Evolutionary conservation across 2,329 filamentous ascomycete species (phyloP).

Genomic region (Arthrobotrys entomopaga): DNA sequence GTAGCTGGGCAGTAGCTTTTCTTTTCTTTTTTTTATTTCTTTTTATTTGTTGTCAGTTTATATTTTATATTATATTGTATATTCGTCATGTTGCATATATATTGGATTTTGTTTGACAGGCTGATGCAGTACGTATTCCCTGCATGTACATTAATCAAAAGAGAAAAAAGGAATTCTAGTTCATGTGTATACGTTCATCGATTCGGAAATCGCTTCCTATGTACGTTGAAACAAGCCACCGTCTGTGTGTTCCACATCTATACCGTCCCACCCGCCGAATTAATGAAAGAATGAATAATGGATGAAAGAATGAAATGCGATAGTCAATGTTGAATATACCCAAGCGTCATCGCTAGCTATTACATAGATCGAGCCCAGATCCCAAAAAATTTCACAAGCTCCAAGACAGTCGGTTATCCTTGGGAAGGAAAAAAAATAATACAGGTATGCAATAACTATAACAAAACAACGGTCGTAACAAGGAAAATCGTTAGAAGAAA

Average conservation of each 20-base stretch:
- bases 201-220: neutral
- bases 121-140: constrained; percentile 12
- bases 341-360: too few species aligned
- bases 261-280: neutral
- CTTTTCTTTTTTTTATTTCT: neutral
- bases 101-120: neutral
- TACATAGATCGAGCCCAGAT: too few species aligned
- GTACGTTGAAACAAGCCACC: neutral
- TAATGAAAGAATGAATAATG: too few species aligned
- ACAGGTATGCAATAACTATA: constrained; percentile 8
- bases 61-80: constrained; percentile 7
- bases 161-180: constrained; percentile 2
- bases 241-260: neutral
- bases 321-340: too few species aligned
- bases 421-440: constrained; percentile 8
- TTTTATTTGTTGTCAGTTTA: neutral
- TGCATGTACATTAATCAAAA: constrained; percentile 16
- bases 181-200: neutral
- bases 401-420: neutral
- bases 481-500: constrained; percentile 37
- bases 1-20: constrained; percentile 2
- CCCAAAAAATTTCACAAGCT: neutral
- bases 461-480: constrained; percentile 11
- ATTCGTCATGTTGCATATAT: neutral
- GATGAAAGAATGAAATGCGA: too few species aligned